phyloP scores from a whole-genome alignment of 2,329 filamentous ascomycete genomes.

The Monilinia polystroma region DNA sequence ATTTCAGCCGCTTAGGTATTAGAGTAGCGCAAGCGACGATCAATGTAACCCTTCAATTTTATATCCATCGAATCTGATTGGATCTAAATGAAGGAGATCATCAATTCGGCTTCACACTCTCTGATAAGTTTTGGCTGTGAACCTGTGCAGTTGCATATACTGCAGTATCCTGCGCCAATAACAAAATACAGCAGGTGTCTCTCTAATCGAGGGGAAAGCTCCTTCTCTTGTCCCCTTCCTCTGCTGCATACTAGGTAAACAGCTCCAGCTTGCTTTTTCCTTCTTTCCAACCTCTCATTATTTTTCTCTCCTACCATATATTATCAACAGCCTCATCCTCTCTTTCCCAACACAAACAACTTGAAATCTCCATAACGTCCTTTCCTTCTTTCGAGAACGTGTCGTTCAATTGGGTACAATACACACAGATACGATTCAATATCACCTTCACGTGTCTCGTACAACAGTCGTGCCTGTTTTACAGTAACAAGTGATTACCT shows the following conservation, averaged over 20 bases:
- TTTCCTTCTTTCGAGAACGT: not conserved
- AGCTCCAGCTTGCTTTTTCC: constrained; percentile 5
- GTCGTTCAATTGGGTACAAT: constrained; percentile 2
- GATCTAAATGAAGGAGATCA: not conserved
- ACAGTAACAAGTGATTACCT: not conserved
- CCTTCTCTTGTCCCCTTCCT: not conserved
- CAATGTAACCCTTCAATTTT: constrained; percentile 11
- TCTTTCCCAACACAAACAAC: not conserved
- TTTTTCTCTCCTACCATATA: not conserved
- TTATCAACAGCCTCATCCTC: not conserved
- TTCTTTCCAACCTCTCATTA: not conserved
- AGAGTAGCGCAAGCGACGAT: not conserved
- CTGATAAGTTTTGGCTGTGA: not conserved
- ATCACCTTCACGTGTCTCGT: not conserved
- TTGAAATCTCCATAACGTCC: not conserved
- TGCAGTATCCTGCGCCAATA: constrained; percentile 6
- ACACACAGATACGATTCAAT: not conserved
- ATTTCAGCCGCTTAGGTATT: constrained; percentile 5
- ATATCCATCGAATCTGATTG: constrained; percentile 6
- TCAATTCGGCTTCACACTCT: constrained; percentile 1
- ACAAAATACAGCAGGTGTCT: not conserved
- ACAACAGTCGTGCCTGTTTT: not conserved
- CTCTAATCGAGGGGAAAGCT: constrained; percentile 7
- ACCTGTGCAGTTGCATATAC: not conserved
- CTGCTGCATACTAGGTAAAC: not conserved